A percentile compares a stretch with the other conserved stretches of the same genome.
phyloP scores from a whole-genome alignment of 768 basidiomycete genomes.

The Pulveroboletus ravenelii region DNA sequence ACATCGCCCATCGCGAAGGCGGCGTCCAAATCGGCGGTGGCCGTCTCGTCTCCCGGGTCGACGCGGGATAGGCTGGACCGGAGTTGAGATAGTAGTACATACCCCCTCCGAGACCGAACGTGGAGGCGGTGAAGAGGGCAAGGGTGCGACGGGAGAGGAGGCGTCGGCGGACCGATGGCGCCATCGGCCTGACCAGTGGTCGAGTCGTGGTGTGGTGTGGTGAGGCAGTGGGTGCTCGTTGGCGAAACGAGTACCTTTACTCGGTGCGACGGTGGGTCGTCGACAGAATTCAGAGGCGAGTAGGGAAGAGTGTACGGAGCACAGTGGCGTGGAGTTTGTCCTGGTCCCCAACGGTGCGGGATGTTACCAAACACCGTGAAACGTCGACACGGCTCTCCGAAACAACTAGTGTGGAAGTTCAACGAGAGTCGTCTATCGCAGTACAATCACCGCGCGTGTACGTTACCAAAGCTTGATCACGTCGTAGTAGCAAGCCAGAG shows the following conservation, averaged over 20 bases:
- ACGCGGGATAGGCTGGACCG: slow-evolving; percentile 60
- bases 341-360: too few species aligned
- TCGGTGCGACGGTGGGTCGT: too few species aligned
- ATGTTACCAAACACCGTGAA: too few species aligned
- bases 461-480: too few species aligned
- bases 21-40: slow-evolving; percentile 80
- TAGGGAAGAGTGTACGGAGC: not conserved
- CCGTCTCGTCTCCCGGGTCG: slow-evolving; percentile 61
- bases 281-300: not conserved
- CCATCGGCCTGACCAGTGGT: not conserved
- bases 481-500: too few species aligned
- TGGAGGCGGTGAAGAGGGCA: slow-evolving; percentile 48
- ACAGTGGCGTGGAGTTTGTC: not conserved
- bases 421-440: too few species aligned
- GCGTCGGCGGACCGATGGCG: slow-evolving; percentile 11
- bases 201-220: not conserved
- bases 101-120: slow-evolving; percentile 48
- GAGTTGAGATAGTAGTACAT: slow-evolving; percentile 74
- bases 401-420: not conserved
- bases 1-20: slow-evolving; percentile 62
- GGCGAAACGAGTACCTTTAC: too few species aligned
- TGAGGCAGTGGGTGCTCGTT: too few species aligned
- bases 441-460: too few species aligned
- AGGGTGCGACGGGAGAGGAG: slow-evolving; percentile 51
- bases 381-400: not conserved